Evolutionary conservation across 2,329 filamentous ascomycete genomes (phyloP).

Genomic region (Xylaria sp.): DNA sequence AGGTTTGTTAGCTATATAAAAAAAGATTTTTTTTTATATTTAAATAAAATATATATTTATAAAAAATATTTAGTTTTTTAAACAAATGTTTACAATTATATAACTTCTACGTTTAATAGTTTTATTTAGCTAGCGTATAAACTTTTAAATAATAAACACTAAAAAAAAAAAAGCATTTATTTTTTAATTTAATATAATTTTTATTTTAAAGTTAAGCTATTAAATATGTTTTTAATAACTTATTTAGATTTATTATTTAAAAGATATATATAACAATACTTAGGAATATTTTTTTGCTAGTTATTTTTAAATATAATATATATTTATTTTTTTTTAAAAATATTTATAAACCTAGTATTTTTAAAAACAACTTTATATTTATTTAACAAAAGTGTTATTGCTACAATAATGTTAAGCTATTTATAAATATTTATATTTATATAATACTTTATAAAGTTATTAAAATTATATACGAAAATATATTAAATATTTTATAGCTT

Average conservation of each 20-base stretch:
- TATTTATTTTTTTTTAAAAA: slow-evolving; percentile 3
- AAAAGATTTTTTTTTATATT: slow-evolving; percentile 9
- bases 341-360: slow-evolving; percentile 5
- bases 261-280: neutral
- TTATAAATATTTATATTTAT: slow-evolving; percentile 11
- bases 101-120: neutral
- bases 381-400: neutral
- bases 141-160: neutral
- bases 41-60: neutral
- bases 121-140: neutral
- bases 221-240: neutral
- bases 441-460: neutral
- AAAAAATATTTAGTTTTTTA: neutral
- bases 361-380: neutral
- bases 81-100: neutral
- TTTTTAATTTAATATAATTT: neutral
- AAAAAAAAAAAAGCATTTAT: neutral
- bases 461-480: too few species aligned
- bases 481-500: too few species aligned
- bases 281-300: neutral
- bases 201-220: neutral
- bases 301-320: neutral
- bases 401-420: neutral
- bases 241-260: neutral
- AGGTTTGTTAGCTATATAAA: neutral